phyloP scores from a whole-genome alignment of 345 rosid species.

The Melastoma malabathricum region DNA sequence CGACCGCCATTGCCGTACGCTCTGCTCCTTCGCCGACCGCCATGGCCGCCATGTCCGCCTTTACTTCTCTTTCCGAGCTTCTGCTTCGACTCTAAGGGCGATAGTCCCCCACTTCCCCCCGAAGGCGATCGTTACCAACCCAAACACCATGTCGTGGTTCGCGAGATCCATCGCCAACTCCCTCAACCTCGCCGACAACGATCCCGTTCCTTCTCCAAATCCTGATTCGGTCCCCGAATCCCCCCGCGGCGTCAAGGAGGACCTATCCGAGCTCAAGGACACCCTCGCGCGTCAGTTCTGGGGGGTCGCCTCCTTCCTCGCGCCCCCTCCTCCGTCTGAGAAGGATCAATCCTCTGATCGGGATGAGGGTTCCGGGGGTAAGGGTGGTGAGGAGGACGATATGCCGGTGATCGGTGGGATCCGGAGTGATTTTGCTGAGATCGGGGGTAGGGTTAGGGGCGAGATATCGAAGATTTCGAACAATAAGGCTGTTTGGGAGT shows the following conservation, averaged over 20 bases:
- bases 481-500: slow-evolving; percentile 53
- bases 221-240: slow-evolving; percentile 7
- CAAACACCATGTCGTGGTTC: slow-evolving; percentile 41
- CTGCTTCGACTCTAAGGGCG: neutral
- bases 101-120: neutral
- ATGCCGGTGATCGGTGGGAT: slow-evolving; percentile 41
- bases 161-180: slow-evolving; percentile 57
- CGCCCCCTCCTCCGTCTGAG: slow-evolving; percentile 35
- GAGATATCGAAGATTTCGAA: slow-evolving; percentile 51
- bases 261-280: slow-evolving; percentile 64
- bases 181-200: slow-evolving; percentile 31
- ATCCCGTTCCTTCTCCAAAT: slow-evolving; percentile 4
- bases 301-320: slow-evolving; percentile 89
- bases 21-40: too few relatives aligned
- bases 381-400: slow-evolving; percentile 10
- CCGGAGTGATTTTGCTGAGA: slow-evolving; percentile 65
- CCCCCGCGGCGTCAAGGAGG: slow-evolving; percentile 71
- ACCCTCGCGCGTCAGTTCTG: slow-evolving; percentile 71
- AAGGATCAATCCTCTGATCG: slow-evolving; percentile 12
- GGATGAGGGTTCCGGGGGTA: neutral
- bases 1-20: too few relatives aligned
- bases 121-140: neutral
- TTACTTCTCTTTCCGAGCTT: neutral
- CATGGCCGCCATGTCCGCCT: neutral
- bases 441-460: slow-evolving; percentile 42